Evolutionary conservation across 805 yeast genomes (phyloP).

Genomic region (Myxozyma lipomycoides): DNA sequence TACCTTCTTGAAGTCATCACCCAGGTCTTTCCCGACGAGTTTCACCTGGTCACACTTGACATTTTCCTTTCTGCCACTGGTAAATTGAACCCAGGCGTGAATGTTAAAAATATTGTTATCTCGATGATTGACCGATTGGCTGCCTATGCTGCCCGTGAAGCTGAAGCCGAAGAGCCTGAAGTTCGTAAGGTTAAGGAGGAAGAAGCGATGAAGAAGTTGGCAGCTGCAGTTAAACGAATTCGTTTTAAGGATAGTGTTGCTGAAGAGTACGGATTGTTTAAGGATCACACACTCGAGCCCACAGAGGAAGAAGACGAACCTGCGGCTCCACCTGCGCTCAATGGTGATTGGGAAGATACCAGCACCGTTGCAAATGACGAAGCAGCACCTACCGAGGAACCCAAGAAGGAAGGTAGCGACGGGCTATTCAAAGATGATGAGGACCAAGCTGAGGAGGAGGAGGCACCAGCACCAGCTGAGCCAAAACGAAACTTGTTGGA

Average conservation of each 20-base stretch:
- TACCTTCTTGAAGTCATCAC: constrained; percentile 85
- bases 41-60: constrained; percentile 72
- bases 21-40: constrained; percentile 92
- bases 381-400: constrained; percentile 7
- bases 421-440: constrained; percentile 14
- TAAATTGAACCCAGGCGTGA: constrained; percentile 65
- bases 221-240: constrained; percentile 27
- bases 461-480: constrained; percentile 10
- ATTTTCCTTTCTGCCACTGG: constrained; percentile 61
- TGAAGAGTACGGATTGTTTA: constrained; percentile 24
- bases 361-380: constrained; percentile 6
- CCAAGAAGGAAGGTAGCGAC: constrained; percentile 2
- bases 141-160: constrained; percentile 47
- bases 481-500: constrained; percentile 25
- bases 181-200: constrained; percentile 23
- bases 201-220: constrained; percentile 20
- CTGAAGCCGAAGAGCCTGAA: constrained; percentile 32
- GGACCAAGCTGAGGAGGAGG: constrained; percentile 14
- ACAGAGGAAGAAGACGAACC: constrained; percentile 15
- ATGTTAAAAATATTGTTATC: constrained; percentile 59
- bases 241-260: constrained; percentile 26
- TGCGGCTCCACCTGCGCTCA: constrained; percentile 18
- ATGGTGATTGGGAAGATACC: constrained; percentile 28
- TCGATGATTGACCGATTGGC: constrained; percentile 68
- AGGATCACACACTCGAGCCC: constrained; percentile 24